Evolutionary conservation across 208 protist genomes (phyloP), one percentile per base, ranked within the genome.

Genomic region (Trypanosoma theileri): DNA sequence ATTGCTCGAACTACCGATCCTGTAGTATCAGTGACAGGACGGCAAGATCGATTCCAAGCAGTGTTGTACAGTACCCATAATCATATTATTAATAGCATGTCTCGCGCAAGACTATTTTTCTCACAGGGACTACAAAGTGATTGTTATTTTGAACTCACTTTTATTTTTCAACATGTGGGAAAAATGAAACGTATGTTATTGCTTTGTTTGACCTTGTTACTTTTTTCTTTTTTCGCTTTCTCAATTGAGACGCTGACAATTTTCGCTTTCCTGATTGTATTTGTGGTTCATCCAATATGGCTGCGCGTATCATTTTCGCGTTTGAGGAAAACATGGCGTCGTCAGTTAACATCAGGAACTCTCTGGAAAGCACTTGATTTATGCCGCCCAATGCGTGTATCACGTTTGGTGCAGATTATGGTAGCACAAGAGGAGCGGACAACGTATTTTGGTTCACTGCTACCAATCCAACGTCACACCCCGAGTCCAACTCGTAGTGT

Each of bases 31-130:
- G 48, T 52, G n/a, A 16, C 53, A 22, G 31, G 19, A 44, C 1
- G 51, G 28, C 11, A 59, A 35, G 62, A 66, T 21, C 65, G 31
- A 21, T 69, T 83, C 35, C 68, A 83, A 17, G 73, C 79, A 14
- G 86, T 86, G 41, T 64, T 95, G 40, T 95, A 91, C 77, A 86
- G 85, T 7, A 64, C 77, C 11, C 81, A 88, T 13, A 88, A 89
- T 63, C 64, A 67, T 19, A 52, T 92, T 28, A 66, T 95, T 19
- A 95, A 95, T 65, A 85, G 85, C 31, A 73, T 95, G 40, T 75
- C 89, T 41, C 80, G 90, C 0, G 79, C 86, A 21, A 73, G 82
- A 35, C 53, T 95, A 4, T 95, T 95, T 63, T 95, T 90, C 58
- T 74, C 74, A 4, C 84, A 86, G 45, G 90, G 90, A 13, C 68